Evolutionary conservation across 2,329 filamentous ascomycete genomes (phyloP).

Genomic region (Fusarium pseudocircinatum): DNA sequence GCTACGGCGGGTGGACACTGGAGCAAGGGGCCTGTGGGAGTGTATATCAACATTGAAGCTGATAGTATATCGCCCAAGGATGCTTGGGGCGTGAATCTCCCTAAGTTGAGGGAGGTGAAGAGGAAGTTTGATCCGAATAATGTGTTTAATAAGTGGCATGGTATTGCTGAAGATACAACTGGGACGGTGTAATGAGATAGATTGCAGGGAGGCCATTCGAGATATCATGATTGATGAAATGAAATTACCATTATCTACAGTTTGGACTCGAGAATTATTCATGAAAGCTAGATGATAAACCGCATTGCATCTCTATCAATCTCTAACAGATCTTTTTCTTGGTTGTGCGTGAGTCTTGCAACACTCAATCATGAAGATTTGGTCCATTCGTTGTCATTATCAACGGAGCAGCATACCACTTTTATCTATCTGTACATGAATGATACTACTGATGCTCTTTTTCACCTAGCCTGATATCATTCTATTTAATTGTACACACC

Average conservation of each 20-base stretch:
- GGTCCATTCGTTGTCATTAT: background rate
- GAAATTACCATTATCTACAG: too few relatives aligned
- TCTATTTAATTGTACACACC: too few relatives aligned
- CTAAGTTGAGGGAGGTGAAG: slow-evolving; percentile 47
- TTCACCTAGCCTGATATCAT: background rate
- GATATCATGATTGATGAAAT: too few relatives aligned
- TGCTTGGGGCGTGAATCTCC: slow-evolving; percentile 46
- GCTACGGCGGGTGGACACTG: slow-evolving; percentile 18
- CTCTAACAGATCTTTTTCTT: too few relatives aligned
- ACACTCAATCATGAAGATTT: too few relatives aligned
- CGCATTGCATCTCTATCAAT: too few relatives aligned
- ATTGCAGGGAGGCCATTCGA: accelerated
- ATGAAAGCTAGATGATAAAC: background rate
- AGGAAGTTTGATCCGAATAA: slow-evolving; percentile 47
- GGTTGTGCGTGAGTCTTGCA: too few relatives aligned
- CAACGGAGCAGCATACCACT: background rate
- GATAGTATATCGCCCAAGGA: slow-evolving; percentile 38
- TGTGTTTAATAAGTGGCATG: slow-evolving; percentile 48
- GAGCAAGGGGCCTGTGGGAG: slow-evolving; percentile 39
- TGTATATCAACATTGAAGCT: slow-evolving; percentile 46
- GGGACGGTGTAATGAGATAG: background rate
- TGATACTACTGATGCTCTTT: accelerated
- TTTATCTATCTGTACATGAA: too few relatives aligned
- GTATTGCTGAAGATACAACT: slow-evolving; percentile 13
- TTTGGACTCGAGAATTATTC: too few relatives aligned